Conservation (phyloP, 179 eudicot genomes). For the Carnegiea gigantea region DNA sequence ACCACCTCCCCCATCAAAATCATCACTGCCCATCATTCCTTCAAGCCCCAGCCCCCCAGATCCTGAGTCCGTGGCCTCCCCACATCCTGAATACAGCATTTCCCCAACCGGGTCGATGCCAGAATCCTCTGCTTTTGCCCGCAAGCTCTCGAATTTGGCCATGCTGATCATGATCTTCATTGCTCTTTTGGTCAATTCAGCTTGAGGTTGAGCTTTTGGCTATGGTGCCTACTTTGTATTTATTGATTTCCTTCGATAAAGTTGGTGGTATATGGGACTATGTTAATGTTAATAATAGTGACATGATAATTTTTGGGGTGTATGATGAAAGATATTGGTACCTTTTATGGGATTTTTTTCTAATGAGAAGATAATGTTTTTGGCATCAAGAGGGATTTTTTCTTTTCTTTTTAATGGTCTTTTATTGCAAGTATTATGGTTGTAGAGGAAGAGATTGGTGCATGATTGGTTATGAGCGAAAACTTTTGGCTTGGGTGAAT, state of each 20-base stretch:
- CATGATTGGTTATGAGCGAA: conserved; percentile 18
- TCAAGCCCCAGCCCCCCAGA: conserved; percentile 76
- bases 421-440: not conserved
- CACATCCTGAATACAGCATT: conserved; percentile 41
- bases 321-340: not conserved
- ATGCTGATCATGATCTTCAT: conserved; percentile 21
- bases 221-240: not conserved
- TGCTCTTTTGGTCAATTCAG: conserved; percentile 31
- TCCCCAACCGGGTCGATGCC: conserved; percentile 47
- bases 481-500: conserved; percentile 23
- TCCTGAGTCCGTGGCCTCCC: conserved; percentile 45
- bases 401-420: not conserved
- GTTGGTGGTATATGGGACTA: conserved; percentile 16
- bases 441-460: conserved; percentile 18
- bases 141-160: conserved; percentile 6
- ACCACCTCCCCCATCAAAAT: conserved; percentile 43
- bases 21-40: conserved; percentile 62
- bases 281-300: conserved; percentile 12
- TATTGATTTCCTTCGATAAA: conserved; percentile 21
- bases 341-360: not conserved
- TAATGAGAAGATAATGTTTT: conserved; percentile 8
- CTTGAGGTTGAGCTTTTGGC: conserved; percentile 5
- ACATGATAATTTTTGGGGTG: conserved; percentile 14
- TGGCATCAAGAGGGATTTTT: not conserved
- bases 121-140: conserved; percentile 40